Percentiles rank a stretch among this genome's conserved stretches.
Evolutionary conservation across 2,329 filamentous ascomycete genomes (phyloP).

Genomic region (Clarireedia hainanense): DNA sequence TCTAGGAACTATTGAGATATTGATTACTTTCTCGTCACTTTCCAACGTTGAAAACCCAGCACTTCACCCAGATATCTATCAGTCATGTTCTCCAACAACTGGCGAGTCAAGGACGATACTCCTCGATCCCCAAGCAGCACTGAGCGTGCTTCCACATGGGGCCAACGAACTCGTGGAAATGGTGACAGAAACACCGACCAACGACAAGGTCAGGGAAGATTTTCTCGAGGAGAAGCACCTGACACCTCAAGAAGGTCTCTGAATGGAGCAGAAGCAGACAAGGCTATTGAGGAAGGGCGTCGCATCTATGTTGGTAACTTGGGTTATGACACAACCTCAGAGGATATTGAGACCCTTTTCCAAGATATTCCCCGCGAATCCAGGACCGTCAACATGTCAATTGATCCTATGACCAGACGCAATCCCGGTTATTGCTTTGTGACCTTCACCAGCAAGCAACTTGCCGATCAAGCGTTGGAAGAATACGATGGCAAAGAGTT

Average conservation of each 20-base stretch:
- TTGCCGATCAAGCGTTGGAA: conserved; percentile 50
- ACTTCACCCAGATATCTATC: neutral
- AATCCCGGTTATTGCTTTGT: conserved; percentile 73
- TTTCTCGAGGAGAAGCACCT: conserved; percentile 5
- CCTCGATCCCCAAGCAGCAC: conserved; percentile 4
- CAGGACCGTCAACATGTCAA: conserved; percentile 57
- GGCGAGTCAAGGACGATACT: conserved; percentile 20
- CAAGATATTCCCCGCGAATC: conserved; percentile 33
- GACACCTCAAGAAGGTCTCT: conserved; percentile 12
- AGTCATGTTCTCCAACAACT: conserved; percentile 22
- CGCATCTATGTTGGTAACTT: conserved; percentile 47
- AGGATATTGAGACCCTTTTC: conserved; percentile 43
- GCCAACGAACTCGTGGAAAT: neutral
- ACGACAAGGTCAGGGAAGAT: conserved; percentile 4
- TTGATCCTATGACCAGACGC: conserved; percentile 58
- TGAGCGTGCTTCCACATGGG: conserved; percentile 4
- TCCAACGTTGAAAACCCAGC: neutral
- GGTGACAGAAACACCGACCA: conserved; percentile 2
- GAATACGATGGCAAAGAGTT: conserved; percentile 47
- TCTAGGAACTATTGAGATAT: neutral
- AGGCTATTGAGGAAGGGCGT: conserved; percentile 22
- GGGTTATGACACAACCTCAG: conserved; percentile 42
- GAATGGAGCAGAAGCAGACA: conserved; percentile 14
- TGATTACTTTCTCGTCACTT: neutral
- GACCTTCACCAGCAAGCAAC: conserved; percentile 50